Conservation (phyloP, 1,284 basidiomycete species). For the Austropuccinia psidii region DNA sequence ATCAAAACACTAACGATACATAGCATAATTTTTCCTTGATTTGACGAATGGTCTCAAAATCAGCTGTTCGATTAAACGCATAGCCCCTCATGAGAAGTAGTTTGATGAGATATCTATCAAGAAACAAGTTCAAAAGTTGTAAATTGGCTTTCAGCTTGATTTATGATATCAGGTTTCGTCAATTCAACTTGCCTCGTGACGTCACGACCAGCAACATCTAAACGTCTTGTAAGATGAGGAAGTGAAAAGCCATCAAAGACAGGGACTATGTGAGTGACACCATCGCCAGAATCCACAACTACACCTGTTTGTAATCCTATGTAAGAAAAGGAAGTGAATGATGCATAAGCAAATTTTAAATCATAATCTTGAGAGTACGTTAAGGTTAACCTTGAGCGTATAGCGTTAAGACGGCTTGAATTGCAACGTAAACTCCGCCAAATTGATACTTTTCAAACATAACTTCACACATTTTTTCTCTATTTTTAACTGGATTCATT, state of each 20-base stretch:
- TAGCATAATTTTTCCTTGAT: constrained; percentile 99
- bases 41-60: constrained; percentile 96
- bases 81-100: constrained; percentile 95
- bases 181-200: constrained; percentile 61
- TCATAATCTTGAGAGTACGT: neutral
- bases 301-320: constrained; percentile 93
- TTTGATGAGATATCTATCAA: constrained; percentile 76
- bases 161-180: neutral
- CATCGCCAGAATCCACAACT: constrained; percentile 97
- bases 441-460: constrained; percentile 99
- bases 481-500: constrained; percentile 93
- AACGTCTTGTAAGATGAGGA: constrained; percentile 82
- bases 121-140: neutral
- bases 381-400: constrained; percentile 86
- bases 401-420: constrained; percentile 94
- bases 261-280: constrained; percentile 97
- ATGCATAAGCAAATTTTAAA: neutral
- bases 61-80: constrained; percentile 97
- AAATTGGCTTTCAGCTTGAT: neutral
- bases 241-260: constrained; percentile 95
- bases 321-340: neutral
- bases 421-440: constrained; percentile 90
- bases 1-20: constrained; percentile 63
- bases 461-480: constrained; percentile 90
- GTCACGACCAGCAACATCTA: constrained; percentile 96